Percentiles rank a stretch among this genome's conserved stretches.
Evolutionary conservation across 257 asterid genomes (phyloP).

Genomic region (Echites panduratus): DNA sequence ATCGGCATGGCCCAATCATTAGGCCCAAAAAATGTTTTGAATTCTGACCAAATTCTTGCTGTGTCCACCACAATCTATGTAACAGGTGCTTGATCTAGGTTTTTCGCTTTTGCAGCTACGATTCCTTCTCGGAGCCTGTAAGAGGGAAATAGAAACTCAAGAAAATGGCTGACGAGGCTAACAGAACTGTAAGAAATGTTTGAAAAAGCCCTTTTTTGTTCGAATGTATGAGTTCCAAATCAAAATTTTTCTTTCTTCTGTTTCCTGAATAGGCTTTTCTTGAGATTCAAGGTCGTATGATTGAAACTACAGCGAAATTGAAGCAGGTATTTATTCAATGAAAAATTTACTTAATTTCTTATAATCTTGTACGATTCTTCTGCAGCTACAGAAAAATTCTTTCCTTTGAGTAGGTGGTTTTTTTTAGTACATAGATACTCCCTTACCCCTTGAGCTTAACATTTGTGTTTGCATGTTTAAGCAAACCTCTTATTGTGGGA

Average conservation of each 20-base stretch:
- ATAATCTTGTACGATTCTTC: background rate
- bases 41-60: background rate
- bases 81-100: background rate
- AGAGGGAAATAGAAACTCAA: constrained; percentile 6
- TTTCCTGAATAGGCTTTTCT: constrained; percentile 57
- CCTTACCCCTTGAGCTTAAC: background rate
- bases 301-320: constrained; percentile 75
- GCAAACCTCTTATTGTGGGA: background rate
- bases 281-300: constrained; percentile 90
- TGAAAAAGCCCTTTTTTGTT: background rate
- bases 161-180: constrained; percentile 88
- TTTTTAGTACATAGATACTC: background rate
- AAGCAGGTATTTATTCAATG: constrained; percentile 51
- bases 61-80: background rate
- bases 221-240: background rate
- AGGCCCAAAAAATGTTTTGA: constrained; percentile 3
- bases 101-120: background rate
- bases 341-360: background rate
- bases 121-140: background rate
- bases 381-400: constrained; percentile 1
- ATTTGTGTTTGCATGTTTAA: background rate
- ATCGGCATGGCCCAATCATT: background rate
- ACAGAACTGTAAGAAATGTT: constrained; percentile 42
- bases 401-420: background rate
- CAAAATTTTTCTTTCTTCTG: background rate